Evolutionary conservation across 345 rosid genomes (phyloP).

Genomic region (Excoecaria agallocha): DNA sequence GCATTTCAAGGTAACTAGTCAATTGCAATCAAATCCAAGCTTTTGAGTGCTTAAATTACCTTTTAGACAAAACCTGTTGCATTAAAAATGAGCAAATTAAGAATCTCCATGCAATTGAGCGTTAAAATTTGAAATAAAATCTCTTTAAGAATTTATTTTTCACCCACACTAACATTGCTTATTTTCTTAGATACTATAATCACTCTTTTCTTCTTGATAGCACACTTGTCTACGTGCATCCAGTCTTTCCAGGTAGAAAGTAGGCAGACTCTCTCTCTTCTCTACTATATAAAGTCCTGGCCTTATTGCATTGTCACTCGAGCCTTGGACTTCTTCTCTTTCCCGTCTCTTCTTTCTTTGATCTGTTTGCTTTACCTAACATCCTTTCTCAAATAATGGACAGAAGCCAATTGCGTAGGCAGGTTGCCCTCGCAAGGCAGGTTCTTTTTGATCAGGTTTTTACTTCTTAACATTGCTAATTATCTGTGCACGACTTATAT

Average conservation of each 20-base stretch:
- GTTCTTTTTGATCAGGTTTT: slow-evolving; percentile 68
- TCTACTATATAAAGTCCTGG: slow-evolving; percentile 28
- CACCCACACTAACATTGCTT: slow-evolving; percentile 7
- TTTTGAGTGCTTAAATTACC: neutral
- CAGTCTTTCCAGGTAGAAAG: neutral
- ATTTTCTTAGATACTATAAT: slow-evolving; percentile 12
- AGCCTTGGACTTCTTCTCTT: neutral
- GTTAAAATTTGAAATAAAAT: neutral
- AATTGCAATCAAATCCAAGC: neutral
- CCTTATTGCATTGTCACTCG: slow-evolving; percentile 13
- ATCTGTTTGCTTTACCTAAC: slow-evolving; percentile 10
- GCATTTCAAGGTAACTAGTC: neutral
- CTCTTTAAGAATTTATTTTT: neutral
- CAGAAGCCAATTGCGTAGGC: slow-evolving; percentile 47
- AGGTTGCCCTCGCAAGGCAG: slow-evolving; percentile 52
- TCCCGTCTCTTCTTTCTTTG: neutral
- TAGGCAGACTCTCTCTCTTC: slow-evolving; percentile 10
- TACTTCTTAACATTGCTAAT: neutral
- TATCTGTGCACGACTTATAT: neutral
- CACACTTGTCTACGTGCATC: neutral
- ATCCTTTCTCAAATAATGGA: slow-evolving; percentile 27
- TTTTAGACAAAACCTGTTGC: neutral
- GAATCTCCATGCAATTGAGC: slow-evolving; percentile 6
- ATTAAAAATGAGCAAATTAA: neutral
- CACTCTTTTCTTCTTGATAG: neutral